Base-by-base conservation (phyloP, 805 yeast species). In the Nakazawaea wyomingensis region DNA sequence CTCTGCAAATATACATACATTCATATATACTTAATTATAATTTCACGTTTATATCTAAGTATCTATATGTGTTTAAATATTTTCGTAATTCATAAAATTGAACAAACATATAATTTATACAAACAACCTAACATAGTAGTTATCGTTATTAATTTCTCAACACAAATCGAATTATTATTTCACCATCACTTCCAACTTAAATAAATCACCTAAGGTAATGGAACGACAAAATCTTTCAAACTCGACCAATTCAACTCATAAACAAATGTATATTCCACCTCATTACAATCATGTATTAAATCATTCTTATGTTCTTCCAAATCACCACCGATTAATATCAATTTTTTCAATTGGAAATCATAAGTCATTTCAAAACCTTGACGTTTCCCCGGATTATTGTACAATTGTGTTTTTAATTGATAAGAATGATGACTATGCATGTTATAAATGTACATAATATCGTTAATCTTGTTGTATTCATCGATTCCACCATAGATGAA, bases 201-300 rank as follows among this genome's bases (percentile, higher is more conserved):
- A n/a, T n/a, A n/a, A n/a, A n/a, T n/a, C n/a, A n/a, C n/a, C n/a
- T n/a, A n/a, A n/a, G n/a, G n/a, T n/a, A 35, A 24, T 5, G 21
- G 31, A 16, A 35, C 21, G 5, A 21, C 41, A 19, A 37, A 41
- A n/a, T 20, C 34, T 10, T 5, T 16, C 27, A 41, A 18, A 10
- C 13, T 17, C 4, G n/a, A n/a, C 32, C 29, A 36, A 22, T 31
- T 14, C 36, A 41, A 26, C 27, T 41, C 41, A 24, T 41, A 41
- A 7, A 41, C 40, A 16, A 14, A 16, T 9, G 30, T 31, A 26
- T 30, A 41, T 13, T 13, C 32, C 10, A 32, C 31, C 22, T 41
- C 44, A 36, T 41, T 41, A 41, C 44, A 34, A 41, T 41, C 39
- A 14, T 28, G 34, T 2, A 41, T 21, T 27, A 32, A 24, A 27